A percentile compares a stretch with the other conserved stretches of the same genome.
phyloP scores from a whole-genome alignment of 2,329 filamentous ascomycete species.

The Claviceps purpurea region DNA sequence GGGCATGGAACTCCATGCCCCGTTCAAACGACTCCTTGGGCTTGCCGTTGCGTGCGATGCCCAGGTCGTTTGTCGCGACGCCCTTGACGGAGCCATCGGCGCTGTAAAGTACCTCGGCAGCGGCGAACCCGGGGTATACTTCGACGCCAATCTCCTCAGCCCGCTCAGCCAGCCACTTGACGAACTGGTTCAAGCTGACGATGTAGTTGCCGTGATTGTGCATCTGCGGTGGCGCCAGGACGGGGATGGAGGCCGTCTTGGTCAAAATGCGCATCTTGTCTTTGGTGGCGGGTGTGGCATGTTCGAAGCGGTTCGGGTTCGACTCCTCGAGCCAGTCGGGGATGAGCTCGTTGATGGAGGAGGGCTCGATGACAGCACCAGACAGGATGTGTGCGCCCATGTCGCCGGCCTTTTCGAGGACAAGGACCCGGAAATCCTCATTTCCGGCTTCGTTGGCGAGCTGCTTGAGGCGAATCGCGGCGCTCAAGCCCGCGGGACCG shows the following conservation, averaged over 20 bases:
- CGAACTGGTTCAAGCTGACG: slow-evolving; percentile 85
- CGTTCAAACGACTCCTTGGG: slow-evolving; percentile 86
- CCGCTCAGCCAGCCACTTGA: slow-evolving; percentile 88
- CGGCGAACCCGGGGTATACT: slow-evolving; percentile 90
- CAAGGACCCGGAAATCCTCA: slow-evolving; percentile 83
- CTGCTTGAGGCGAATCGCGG: slow-evolving; percentile 91
- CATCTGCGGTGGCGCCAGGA: slow-evolving; percentile 93
- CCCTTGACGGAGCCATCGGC: slow-evolving; percentile 79
- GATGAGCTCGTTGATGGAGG: slow-evolving; percentile 75
- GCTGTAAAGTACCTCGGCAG: slow-evolving; percentile 80
- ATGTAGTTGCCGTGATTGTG: slow-evolving; percentile 97
- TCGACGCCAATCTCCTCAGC: slow-evolving; percentile 96
- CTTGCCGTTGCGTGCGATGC: slow-evolving; percentile 66
- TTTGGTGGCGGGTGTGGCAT: slow-evolving; percentile 67
- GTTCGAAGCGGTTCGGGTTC: slow-evolving; percentile 77
- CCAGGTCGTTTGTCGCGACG: slow-evolving; percentile 91
- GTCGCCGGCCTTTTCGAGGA: slow-evolving; percentile 92
- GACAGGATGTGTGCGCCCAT: slow-evolving; percentile 91
- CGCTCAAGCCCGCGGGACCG: slow-evolving; percentile 84
- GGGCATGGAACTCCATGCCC: slow-evolving; percentile 95
- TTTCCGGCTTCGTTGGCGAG: slow-evolving; percentile 89
- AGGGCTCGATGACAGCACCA: slow-evolving; percentile 86
- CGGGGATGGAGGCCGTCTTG: slow-evolving; percentile 59
- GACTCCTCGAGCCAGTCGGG: slow-evolving; percentile 86
- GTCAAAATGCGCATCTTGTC: slow-evolving; percentile 95